Conservation (phyloP, 192 early-diverging fungal genomes). For the Coemansia umbellata region DNA sequence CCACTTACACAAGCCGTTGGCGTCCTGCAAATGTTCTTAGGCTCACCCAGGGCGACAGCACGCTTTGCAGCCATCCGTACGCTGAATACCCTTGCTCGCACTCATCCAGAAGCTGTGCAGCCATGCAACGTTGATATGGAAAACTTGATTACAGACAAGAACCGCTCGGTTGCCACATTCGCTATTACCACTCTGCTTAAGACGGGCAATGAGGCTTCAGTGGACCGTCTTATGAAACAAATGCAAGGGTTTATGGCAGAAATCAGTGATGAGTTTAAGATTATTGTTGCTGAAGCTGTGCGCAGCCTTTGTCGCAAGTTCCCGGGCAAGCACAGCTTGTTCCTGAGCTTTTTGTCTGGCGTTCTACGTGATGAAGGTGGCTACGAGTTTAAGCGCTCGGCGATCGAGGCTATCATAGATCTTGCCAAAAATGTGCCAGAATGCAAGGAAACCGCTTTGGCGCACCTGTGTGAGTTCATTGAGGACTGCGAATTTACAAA, state of each 20-base stretch:
- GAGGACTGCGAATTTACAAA: constrained; percentile 99
- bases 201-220: constrained; percentile 97
- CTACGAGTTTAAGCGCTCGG: constrained; percentile 93
- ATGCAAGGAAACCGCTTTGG: constrained; percentile 89
- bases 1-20: constrained; percentile 91
- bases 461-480: constrained; percentile 98
- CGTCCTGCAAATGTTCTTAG: constrained; percentile 89
- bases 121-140: constrained; percentile 99
- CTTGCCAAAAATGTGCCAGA: constrained; percentile 92
- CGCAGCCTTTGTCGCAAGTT: constrained; percentile 96
- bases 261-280: constrained; percentile 99
- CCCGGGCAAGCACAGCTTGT: constrained; percentile 88
- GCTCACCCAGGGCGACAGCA: constrained; percentile 87
- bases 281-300: constrained; percentile 98
- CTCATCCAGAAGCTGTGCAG: constrained; percentile 83
- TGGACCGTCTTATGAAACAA: constrained; percentile 99
- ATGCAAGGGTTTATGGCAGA: constrained; percentile 97
- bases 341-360: constrained; percentile 89
- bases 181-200: constrained; percentile 98
- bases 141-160: constrained; percentile 91
- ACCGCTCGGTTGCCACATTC: constrained; percentile 96
- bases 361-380: constrained; percentile 97
- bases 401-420: constrained; percentile 97
- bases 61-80: constrained; percentile 97
- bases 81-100: constrained; percentile 87